Percentiles rank a stretch among this genome's conserved stretches.
These are phyloP conservation scores for Venturiaceae sp. DNA, from an alignment of 2,329 filamentous ascomycete species.

Conservation along the genomic window DNA sequence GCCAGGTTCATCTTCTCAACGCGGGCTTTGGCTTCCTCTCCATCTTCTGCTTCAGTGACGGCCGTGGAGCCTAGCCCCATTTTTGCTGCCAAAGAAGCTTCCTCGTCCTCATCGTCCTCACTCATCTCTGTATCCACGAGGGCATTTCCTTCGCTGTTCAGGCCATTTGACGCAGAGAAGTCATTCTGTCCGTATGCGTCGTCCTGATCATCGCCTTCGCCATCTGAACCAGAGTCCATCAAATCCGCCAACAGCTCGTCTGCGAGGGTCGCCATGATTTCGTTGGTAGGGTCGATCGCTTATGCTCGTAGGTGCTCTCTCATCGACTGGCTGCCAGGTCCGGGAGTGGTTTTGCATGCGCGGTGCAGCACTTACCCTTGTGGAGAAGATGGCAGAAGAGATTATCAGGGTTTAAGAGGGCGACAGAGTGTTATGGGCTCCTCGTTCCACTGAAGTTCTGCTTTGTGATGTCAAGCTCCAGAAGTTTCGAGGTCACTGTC, in stretches of 20 bases:
- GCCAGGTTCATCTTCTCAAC: constrained; percentile 76
- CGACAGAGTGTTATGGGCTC: background rate
- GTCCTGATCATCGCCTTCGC: constrained; percentile 46
- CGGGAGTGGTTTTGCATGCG: background rate
- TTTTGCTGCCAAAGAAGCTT: constrained; percentile 52
- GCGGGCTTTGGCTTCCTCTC: constrained; percentile 47
- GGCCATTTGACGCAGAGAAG: constrained; percentile 18
- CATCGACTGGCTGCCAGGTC: background rate
- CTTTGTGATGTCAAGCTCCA: background rate
- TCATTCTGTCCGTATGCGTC: constrained; percentile 10
- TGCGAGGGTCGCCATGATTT: constrained; percentile 73
- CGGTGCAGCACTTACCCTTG: background rate
- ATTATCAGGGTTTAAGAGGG: background rate
- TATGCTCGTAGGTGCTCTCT: background rate
- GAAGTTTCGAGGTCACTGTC: background rate
- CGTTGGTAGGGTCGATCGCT: background rate
- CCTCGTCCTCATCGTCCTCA: constrained; percentile 35
- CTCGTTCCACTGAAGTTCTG: no score
- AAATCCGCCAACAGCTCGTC: constrained; percentile 91
- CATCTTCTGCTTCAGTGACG: constrained; percentile 43
- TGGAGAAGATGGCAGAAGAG: background rate
- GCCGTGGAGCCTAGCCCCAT: constrained; percentile 41
- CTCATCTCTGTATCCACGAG: constrained; percentile 3
- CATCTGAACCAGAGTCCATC: constrained; percentile 74
- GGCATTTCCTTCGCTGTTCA: constrained; percentile 19